These are phyloP conservation scores for Hordeum vulgare DNA, from an alignment of 176 grass and related monocot genomes.

Conservation along the genomic window DNA sequence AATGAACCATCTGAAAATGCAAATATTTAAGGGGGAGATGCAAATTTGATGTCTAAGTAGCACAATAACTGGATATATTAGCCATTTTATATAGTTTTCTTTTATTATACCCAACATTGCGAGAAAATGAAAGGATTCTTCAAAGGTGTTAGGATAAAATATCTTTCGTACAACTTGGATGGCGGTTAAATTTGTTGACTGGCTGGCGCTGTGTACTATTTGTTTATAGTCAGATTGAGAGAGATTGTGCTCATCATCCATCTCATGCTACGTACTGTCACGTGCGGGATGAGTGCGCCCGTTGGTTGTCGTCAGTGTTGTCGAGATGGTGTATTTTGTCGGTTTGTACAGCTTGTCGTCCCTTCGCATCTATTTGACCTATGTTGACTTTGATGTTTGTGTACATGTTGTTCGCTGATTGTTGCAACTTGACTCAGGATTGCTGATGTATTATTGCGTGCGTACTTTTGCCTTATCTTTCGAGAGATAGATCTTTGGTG, in stretches of 20 bases:
- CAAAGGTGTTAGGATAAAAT: neutral
- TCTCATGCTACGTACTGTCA: neutral
- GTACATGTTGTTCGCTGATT: neutral
- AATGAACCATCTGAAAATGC: no score
- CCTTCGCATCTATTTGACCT: neutral
- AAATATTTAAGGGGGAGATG: neutral
- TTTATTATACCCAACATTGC: neutral
- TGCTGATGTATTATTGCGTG: neutral
- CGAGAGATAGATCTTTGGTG: neutral
- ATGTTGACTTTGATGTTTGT: neutral
- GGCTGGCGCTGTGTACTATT: conserved; percentile 20
- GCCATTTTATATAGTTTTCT: neutral
- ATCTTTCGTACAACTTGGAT: neutral
- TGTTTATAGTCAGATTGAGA: neutral
- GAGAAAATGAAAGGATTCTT: neutral
- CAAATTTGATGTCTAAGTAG: neutral
- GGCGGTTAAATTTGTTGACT: neutral
- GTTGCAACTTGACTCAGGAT: neutral
- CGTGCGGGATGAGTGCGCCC: neutral
- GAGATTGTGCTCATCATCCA: neutral
- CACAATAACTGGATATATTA: no score
- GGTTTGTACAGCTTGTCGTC: neutral
- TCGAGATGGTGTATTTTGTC: neutral
- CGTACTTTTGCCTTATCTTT: neutral
- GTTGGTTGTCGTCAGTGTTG: neutral